A percentile compares a stretch with the other conserved stretches of the same genome.
Conservation (phyloP, 768 basidiomycete species). For the Ramaria sp. region DNA sequence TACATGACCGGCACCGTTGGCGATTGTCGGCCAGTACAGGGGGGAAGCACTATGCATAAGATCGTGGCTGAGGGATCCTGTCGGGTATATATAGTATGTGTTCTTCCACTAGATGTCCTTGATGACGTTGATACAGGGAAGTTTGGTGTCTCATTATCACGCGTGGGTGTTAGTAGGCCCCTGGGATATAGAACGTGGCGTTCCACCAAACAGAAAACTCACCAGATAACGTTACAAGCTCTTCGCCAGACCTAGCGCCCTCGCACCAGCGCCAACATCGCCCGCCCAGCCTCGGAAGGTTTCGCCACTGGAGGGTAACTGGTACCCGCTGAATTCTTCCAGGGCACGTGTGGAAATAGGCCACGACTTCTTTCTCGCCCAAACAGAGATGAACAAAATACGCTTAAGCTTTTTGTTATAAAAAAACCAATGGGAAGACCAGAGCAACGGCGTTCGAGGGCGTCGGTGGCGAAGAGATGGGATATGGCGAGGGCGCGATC, state of each 20-base stretch:
- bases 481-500: background rate
- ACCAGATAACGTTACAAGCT: conserved; percentile 1
- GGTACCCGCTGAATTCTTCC: conserved; percentile 25
- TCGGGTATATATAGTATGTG: too few relatives aligned
- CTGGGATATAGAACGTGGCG: background rate
- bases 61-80: too few relatives aligned
- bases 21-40: too few relatives aligned
- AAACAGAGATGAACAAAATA: conserved; percentile 83
- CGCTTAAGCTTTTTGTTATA: conserved; percentile 87
- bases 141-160: background rate
- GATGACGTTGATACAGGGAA: background rate
- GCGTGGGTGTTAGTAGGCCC: background rate
- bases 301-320: conserved; percentile 33
- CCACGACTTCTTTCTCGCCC: conserved; percentile 61
- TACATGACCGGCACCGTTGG: too few relatives aligned
- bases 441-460: conserved; percentile 61
- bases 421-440: conserved; percentile 98
- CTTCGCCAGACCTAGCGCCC: conserved; percentile 53
- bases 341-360: conserved; percentile 29
- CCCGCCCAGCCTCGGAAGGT: conserved; percentile 78
- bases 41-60: too few relatives aligned
- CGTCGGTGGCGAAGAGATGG: conserved; percentile 15
- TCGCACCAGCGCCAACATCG: conserved; percentile 66
- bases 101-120: too few relatives aligned
- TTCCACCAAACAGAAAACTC: conserved; percentile 1